Evolutionary conservation across 176 grass and related monocot genomes (phyloP).

Genomic region (Lolium multiflorum): DNA sequence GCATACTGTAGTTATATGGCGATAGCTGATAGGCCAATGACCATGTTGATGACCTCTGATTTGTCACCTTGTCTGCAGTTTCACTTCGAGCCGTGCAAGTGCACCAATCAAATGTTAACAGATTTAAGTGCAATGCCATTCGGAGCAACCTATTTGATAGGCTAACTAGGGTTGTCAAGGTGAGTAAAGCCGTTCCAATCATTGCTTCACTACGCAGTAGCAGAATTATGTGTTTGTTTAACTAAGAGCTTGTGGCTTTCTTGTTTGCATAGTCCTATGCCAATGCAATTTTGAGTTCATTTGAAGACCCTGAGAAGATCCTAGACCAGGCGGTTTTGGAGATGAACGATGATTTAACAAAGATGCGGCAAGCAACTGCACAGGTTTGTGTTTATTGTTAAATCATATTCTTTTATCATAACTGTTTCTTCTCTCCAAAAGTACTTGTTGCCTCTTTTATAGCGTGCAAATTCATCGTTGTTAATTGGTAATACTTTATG

Average conservation of each 20-base stretch:
- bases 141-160: constrained; percentile 93
- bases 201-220: not conserved
- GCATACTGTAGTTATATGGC: not conserved
- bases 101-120: constrained; percentile 53
- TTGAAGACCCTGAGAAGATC: constrained; percentile 99
- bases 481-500: not conserved
- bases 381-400: constrained; percentile 58
- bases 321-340: constrained; percentile 96
- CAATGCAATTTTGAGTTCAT: constrained; percentile 83
- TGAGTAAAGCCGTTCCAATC: constrained; percentile 38
- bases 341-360: constrained; percentile 98
- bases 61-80: constrained; percentile 43
- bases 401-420: not conserved
- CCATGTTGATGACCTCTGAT: constrained; percentile 17
- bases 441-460: not conserved
- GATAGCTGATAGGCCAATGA: not conserved
- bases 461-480: not conserved
- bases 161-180: constrained; percentile 85
- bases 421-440: not conserved
- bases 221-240: constrained; percentile 24
- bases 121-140: constrained; percentile 74
- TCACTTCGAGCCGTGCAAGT: constrained; percentile 65
- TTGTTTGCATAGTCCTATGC: constrained; percentile 84
- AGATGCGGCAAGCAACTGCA: constrained; percentile 99
- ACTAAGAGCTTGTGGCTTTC: constrained; percentile 3